Evolutionary conservation across 805 yeast species (phyloP).

Genomic region (Schizosaccharomyces osmophilus): DNA sequence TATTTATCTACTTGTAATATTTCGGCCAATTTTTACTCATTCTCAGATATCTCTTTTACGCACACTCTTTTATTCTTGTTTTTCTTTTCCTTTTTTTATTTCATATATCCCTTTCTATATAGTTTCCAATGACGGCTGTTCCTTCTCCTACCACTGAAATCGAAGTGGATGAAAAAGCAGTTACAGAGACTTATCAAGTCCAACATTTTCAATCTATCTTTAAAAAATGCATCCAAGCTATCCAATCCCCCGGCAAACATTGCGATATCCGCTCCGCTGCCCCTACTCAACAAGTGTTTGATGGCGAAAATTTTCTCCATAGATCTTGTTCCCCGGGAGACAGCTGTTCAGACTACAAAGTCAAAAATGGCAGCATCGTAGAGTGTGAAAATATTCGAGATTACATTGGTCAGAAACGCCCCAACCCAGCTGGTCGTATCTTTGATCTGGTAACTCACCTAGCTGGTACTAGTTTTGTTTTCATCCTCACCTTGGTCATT

Average conservation of each 20-base stretch:
- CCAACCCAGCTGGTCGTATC: constrained; percentile 2
- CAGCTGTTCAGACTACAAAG: not conserved
- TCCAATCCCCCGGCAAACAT: not conserved
- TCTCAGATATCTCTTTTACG: too few relatives aligned
- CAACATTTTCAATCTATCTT: too few relatives aligned
- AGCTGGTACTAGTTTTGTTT: constrained; percentile 4
- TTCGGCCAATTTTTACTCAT: too few relatives aligned
- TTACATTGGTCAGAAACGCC: not conserved
- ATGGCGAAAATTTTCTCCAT: not conserved
- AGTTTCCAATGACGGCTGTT: too few relatives aligned
- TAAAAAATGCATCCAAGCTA: not conserved
- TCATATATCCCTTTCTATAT: too few relatives aligned
- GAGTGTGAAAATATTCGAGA: not conserved
- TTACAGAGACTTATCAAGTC: too few relatives aligned
- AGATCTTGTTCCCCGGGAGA: not conserved
- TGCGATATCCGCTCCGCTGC: not conserved
- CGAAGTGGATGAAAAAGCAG: too few relatives aligned
- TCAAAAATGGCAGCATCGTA: not conserved
- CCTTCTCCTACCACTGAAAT: too few relatives aligned
- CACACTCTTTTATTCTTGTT: too few relatives aligned
- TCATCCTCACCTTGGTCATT: constrained; percentile 2
- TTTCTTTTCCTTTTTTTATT: too few relatives aligned
- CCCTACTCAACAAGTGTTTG: not conserved
- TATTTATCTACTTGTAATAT: too few relatives aligned
- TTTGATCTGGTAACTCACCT: constrained; percentile 3